A percentile compares a stretch with the other conserved stretches of the same genome.
Evolutionary conservation across 352 stramenopile species (phyloP).

Genomic region (Chrysophaeum taylorii): DNA sequence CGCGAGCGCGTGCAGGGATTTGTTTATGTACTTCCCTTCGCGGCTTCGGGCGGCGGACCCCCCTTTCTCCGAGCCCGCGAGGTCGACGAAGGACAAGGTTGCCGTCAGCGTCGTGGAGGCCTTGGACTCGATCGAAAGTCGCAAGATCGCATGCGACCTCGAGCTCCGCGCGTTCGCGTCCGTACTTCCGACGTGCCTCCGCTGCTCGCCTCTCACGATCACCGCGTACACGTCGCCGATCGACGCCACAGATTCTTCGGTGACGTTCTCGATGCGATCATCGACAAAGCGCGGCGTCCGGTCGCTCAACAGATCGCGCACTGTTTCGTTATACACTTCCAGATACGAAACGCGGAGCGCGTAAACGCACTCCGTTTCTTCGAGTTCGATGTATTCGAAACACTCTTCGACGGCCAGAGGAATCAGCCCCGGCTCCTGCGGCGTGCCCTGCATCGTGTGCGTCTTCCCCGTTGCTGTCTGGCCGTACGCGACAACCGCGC

Average conservation of each 20-base stretch:
- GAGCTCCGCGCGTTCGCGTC: slow-evolving; percentile 87
- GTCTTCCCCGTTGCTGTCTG: slow-evolving; percentile 80
- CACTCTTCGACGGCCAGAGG: slow-evolving; percentile 67
- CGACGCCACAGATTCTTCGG: neutral
- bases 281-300: slow-evolving; percentile 13
- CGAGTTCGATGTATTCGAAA: slow-evolving; percentile 59
- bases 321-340: slow-evolving; percentile 98
- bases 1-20: slow-evolving; percentile 67
- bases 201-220: slow-evolving; percentile 79
- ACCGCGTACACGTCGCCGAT: slow-evolving; percentile 49
- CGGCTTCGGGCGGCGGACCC: slow-evolving; percentile 57
- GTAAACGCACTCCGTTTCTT: slow-evolving; percentile 65
- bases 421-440: slow-evolving; percentile 60
- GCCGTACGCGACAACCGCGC: slow-evolving; percentile 77
- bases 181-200: slow-evolving; percentile 82
- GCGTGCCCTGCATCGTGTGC: slow-evolving; percentile 77
- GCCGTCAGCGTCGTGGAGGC: too few relatives aligned
- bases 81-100: slow-evolving; percentile 75
- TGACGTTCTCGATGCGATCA: neutral
- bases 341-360: slow-evolving; percentile 91
- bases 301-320: slow-evolving; percentile 76
- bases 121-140: slow-evolving; percentile 72
- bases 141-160: slow-evolving; percentile 88
- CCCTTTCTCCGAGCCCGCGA: slow-evolving; percentile 71
- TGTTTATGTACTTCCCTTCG: slow-evolving; percentile 78